Percentiles rank a stretch among this genome's conserved stretches.
Evolutionary conservation across 2,329 filamentous ascomycete genomes (phyloP).

Genomic region (Dactylellina leptospora): DNA sequence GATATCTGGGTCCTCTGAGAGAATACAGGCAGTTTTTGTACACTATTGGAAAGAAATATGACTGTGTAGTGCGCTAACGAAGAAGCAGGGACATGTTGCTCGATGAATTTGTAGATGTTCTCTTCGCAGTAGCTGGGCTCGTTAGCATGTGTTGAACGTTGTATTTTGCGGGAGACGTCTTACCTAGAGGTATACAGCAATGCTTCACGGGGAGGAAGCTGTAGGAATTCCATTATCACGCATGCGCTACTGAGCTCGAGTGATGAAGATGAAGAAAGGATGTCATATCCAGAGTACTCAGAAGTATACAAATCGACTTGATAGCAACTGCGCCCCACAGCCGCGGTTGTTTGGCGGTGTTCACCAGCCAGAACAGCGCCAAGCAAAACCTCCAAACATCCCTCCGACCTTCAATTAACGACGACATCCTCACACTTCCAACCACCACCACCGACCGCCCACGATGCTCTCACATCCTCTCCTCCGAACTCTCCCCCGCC

Average conservation of each 20-base stretch:
- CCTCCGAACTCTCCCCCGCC: conserved; percentile 39
- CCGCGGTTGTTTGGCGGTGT: background rate
- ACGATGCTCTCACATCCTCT: conserved; percentile 41
- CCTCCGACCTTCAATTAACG: background rate
- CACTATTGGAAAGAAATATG: conserved; percentile 55
- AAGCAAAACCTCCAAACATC: conserved; percentile 1
- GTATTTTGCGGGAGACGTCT: conserved; percentile 25
- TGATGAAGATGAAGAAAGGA: too few relatives aligned
- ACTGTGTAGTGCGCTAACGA: conserved; percentile 52
- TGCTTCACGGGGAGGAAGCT: conserved; percentile 50
- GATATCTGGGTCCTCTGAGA: conserved; percentile 39
- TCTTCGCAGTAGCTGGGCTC: conserved; percentile 56
- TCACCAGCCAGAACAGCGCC: background rate
- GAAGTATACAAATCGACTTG: too few relatives aligned
- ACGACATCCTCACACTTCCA: background rate
- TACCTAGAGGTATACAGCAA: conserved; percentile 48
- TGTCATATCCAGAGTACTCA: too few relatives aligned
- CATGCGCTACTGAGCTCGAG: too few relatives aligned
- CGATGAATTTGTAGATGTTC: conserved; percentile 56
- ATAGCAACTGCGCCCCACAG: too few relatives aligned
- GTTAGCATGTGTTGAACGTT: conserved; percentile 33
- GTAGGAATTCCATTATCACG: conserved; percentile 30
- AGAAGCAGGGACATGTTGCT: conserved; percentile 42
- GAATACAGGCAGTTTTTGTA: conserved; percentile 51
- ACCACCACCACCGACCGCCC: background rate